A percentile compares a stretch with the other conserved stretches of the same genome.
Evolutionary conservation across 352 stramenopile species (phyloP).

Genomic region (Phytophthora litchii): DNA sequence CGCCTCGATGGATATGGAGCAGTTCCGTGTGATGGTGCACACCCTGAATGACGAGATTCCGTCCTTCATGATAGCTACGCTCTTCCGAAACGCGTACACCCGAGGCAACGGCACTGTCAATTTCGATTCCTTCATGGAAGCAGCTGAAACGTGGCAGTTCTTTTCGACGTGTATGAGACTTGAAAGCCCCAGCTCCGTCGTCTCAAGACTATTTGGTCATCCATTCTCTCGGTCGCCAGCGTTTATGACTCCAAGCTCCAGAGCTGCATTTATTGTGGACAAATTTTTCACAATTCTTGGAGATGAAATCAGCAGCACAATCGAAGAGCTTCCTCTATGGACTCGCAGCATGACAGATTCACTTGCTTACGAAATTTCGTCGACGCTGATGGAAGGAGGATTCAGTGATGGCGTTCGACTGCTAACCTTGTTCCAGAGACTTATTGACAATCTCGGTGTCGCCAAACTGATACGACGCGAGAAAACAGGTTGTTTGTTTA

Average conservation of each 20-base stretch:
- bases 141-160: conserved; percentile 83
- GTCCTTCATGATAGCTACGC: conserved; percentile 57
- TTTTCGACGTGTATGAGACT: conserved; percentile 89
- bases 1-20: conserved; percentile 90
- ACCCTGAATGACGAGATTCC: conserved; percentile 84
- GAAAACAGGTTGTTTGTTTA: conserved; percentile 50
- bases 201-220: conserved; percentile 41
- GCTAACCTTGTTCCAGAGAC: conserved; percentile 62
- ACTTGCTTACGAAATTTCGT: conserved; percentile 63
- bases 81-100: conserved; percentile 72
- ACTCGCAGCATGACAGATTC: conserved; percentile 58
- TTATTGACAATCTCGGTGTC: conserved; percentile 58
- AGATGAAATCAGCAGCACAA: conserved; percentile 42
- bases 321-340: conserved; percentile 56
- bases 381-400: conserved; percentile 43
- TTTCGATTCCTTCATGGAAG: conserved; percentile 90
- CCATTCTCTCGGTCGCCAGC: conserved; percentile 30
- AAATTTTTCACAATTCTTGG: conserved; percentile 63
- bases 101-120: conserved; percentile 78
- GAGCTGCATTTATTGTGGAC: conserved; percentile 54
- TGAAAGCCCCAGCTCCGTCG: conserved; percentile 55
- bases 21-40: conserved; percentile 88
- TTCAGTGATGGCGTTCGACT: conserved; percentile 59
- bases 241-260: conserved; percentile 49
- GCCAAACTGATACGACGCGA: conserved; percentile 63